Evolutionary conservation across 2,329 filamentous ascomycete genomes (phyloP), one percentile per base, ranked within the genome.

Genomic region (Calonectria honghensis): DNA sequence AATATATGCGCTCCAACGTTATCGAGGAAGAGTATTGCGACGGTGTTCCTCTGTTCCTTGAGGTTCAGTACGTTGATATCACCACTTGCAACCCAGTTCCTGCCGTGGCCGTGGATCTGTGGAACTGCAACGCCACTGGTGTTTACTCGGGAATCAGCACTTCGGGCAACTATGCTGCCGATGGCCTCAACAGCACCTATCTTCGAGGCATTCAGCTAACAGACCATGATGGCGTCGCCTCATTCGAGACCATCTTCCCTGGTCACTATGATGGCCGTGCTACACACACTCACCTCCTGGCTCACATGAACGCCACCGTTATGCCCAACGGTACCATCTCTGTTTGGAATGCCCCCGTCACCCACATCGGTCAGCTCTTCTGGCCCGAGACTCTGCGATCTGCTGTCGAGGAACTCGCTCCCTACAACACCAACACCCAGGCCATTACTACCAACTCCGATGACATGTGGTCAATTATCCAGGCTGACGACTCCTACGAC

Each of bases 291-390:
- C 87, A 88, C 78, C 75, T 86, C 48, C 80, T 85, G 70, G 80
- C 82, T 86, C 88, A 86, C 61, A 63, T 66, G 35, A 77, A 75
- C 48, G 81, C 82, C 16, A 81, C 81, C n/a, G 79, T 86, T 24
- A 84, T 87, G 65, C 73, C 85, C 68, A 91, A 91, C 83, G 85
- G 86, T 76, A 91, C 89, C 72, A 70, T 75, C 31, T 70, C 69
- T 6, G 51, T 70, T 20, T 70, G 71, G 71, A 45, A 70, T 27
- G 64, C 50, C 6, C 65, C 84, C 39, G 87, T 89, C 61, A 87
- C 88, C 2, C 90, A 93, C 82, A 87, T 92, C 39, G 91, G 91
- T n/a, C 91, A 93, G 82, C 73, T 93, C 90, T 86, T 90, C 92
- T 81, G 90, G 92, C 82, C 88, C 91, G 79, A 91, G 79, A 85